Conservation (phyloP, 2,329 filamentous ascomycete genomes). For the Cladosporium velox region DNA sequence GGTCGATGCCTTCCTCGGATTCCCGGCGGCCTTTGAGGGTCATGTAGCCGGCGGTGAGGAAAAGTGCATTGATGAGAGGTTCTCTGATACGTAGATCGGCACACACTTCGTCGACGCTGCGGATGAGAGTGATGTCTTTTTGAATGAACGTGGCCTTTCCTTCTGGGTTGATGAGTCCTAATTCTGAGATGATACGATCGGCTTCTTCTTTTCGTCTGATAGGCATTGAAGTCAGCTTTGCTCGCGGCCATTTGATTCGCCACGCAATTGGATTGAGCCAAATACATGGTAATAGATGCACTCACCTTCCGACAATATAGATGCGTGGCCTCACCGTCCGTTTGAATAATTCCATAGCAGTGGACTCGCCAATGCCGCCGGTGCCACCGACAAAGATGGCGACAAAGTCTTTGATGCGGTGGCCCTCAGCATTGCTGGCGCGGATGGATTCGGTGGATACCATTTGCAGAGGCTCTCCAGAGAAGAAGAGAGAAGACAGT, state of each 20-base stretch:
- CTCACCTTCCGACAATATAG: conserved; percentile 46
- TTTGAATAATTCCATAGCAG: conserved; percentile 46
- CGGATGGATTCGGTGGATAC: conserved; percentile 34
- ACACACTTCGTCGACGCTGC: conserved; percentile 47
- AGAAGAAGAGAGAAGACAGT: conserved; percentile 7
- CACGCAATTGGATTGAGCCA: background rate
- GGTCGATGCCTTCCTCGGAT: conserved; percentile 59
- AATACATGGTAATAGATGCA: background rate
- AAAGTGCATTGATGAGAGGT: conserved; percentile 56
- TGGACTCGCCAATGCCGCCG: conserved; percentile 47
- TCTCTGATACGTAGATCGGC: conserved; percentile 54
- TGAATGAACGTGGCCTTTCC: conserved; percentile 45
- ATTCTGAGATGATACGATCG: conserved; percentile 39
- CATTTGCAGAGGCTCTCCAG: conserved; percentile 6
- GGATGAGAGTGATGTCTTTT: conserved; percentile 44
- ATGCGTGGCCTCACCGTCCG: conserved; percentile 42
- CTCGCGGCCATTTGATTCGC: background rate
- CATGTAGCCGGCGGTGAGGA: conserved; percentile 55
- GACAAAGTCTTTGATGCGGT: conserved; percentile 35
- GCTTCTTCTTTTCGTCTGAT: conserved; percentile 42
- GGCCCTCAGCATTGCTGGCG: conserved; percentile 34
- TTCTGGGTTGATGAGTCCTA: conserved; percentile 41
- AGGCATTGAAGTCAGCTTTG: background rate
- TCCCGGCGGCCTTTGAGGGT: conserved; percentile 49
- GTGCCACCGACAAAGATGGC: conserved; percentile 47